Evolutionary conservation across 805 yeast genomes (phyloP), one percentile per base, ranked within the genome.

Genomic region (Sungouiella blattae): DNA sequence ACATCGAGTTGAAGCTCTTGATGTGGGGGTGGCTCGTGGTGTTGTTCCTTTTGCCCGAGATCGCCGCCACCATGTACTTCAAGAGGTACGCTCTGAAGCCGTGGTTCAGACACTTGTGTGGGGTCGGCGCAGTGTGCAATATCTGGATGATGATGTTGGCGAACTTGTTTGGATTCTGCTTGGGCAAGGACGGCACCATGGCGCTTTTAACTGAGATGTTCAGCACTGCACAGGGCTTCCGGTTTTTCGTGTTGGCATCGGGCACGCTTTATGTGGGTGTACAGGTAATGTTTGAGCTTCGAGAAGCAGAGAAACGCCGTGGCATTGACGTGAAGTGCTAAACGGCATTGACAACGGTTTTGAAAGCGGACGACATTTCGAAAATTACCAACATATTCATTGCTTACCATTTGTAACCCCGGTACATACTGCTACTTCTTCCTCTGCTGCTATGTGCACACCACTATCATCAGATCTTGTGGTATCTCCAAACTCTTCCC

Each of bases 71-170:
- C 3, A 44, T 62, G 8, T 48, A 60, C 37, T 62, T 67, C 49
- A 56, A 58, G 25, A 59, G 55, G 40, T 79, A 61, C 50, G 62
- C 64, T 11, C 47, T 60, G 7, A 49, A 60, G 38, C 72, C 80
- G 68, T 81, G 91, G 86, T 93, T 73, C 58, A 74, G 97, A 47
- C 85, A 83, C 54, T 51, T 81, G 11, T 86, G 96, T 60, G 96
- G 88, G 0, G 46, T 77, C 5, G 98, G 98, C 3, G 96, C 91
- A 4, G 94, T 89, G 18, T 53, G 72, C 15, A 93, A 93, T 58
- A 83, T 93, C 38, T 91, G 96, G 96, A 75, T 91, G 83, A 91
- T 93, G 98, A 88, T 93, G 88, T 73, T 88, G 45, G 98, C 98
- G 11, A 93, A 93, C 52, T 62, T 94, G 35, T 87, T 84, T 53